Conservation (phyloP, 1,139 yeast genomes). For the Suhomyces bribrorum region DNA sequence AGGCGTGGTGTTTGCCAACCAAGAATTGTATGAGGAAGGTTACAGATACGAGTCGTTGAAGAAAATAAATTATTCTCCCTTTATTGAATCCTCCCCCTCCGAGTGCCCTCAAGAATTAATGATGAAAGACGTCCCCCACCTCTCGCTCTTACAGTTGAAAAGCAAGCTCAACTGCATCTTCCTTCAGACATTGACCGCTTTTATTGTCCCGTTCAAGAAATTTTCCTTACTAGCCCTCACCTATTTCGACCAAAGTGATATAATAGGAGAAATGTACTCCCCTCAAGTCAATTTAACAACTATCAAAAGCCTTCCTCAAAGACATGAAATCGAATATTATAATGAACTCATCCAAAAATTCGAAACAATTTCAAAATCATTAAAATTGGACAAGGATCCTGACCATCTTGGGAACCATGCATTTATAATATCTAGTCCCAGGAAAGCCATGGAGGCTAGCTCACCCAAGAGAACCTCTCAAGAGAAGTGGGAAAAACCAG, state of each 20-base stretch:
- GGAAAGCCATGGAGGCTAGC: constrained; percentile 20
- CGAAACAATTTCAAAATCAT: constrained; percentile 25
- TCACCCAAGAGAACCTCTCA: background rate
- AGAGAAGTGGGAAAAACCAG: no score
- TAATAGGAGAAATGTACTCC: constrained; percentile 28
- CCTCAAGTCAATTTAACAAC: constrained; percentile 17
- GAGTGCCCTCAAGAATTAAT: constrained; percentile 27
- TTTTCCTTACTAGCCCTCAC: constrained; percentile 29
- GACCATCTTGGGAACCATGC: constrained; percentile 17
- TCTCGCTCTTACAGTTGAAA: constrained; percentile 36
- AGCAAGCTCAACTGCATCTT: constrained; percentile 38
- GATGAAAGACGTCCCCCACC: constrained; percentile 29
- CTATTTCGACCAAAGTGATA: constrained; percentile 31
- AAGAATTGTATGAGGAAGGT: constrained; percentile 31
- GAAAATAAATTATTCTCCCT: constrained; percentile 31
- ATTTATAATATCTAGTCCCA: constrained; percentile 44
- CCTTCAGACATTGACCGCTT: constrained; percentile 34
- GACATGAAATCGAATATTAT: constrained; percentile 35
- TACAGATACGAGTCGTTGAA: constrained; percentile 29
- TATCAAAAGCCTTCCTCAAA: constrained; percentile 28
- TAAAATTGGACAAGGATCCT: constrained; percentile 19
- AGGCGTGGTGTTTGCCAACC: constrained; percentile 33
- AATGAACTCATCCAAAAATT: constrained; percentile 33
- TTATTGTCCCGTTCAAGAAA: constrained; percentile 34
- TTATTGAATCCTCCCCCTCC: constrained; percentile 15